phyloP scores from a whole-genome alignment of 768 basidiomycete genomes.

The Phanerodontia chrysosporium region DNA sequence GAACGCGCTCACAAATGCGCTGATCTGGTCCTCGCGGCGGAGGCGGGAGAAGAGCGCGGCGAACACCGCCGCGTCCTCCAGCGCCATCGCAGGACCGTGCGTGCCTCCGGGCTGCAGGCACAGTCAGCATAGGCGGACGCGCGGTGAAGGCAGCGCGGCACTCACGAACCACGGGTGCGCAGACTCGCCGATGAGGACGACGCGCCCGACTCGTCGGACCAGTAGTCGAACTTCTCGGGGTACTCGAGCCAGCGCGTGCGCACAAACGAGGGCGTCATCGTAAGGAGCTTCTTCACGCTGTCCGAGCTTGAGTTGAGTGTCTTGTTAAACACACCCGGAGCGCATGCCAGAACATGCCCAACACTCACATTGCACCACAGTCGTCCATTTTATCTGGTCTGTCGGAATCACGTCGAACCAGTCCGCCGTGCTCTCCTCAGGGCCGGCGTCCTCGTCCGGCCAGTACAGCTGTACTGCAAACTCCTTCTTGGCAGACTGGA shows the following conservation, averaged over 20 bases:
- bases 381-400: slow-evolving; percentile 31
- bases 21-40: slow-evolving; percentile 41
- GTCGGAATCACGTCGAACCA: slow-evolving; percentile 30
- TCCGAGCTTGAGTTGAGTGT: background rate
- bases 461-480: slow-evolving; percentile 34
- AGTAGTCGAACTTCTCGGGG: slow-evolving; percentile 35
- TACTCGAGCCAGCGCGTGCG: slow-evolving; percentile 33
- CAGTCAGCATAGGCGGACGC: background rate
- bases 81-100: slow-evolving; percentile 45
- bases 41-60: slow-evolving; percentile 57
- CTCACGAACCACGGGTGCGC: slow-evolving; percentile 53
- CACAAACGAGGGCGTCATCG: slow-evolving; percentile 30
- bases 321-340: background rate
- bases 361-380: slow-evolving; percentile 36
- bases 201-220: slow-evolving; percentile 44
- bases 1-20: slow-evolving; percentile 47
- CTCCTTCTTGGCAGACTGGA: slow-evolving; percentile 37
- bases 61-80: slow-evolving; percentile 61
- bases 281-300: slow-evolving; percentile 34
- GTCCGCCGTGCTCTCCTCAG: slow-evolving; percentile 24
- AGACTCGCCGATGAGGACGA: slow-evolving; percentile 54
- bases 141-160: background rate
- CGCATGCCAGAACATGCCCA: background rate
- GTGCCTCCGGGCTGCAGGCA: slow-evolving; percentile 44
- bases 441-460: slow-evolving; percentile 31